These are phyloP conservation scores for Heterobasidion parviporum DNA, from an alignment of 1,284 basidiomycete species.

Conservation along the genomic window DNA sequence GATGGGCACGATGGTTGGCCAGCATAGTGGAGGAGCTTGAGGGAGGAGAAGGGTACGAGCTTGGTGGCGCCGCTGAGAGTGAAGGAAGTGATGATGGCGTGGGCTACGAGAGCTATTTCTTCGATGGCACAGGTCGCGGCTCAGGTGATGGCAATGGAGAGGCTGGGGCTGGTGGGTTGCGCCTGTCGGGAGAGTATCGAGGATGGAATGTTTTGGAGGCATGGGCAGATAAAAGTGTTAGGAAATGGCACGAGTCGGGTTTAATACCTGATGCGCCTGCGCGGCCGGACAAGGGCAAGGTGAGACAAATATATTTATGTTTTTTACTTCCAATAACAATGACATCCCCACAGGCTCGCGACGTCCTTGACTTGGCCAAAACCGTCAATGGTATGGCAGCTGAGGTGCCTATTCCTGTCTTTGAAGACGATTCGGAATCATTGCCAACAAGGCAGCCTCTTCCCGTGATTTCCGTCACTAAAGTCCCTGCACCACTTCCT, in stretches of 20 bases:
- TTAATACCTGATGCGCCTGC: constrained; percentile 41
- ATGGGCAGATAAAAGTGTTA: constrained; percentile 80
- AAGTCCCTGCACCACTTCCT: constrained; percentile 59
- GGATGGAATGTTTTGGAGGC: constrained; percentile 90
- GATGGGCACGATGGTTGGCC: constrained; percentile 96
- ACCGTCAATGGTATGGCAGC: constrained; percentile 17
- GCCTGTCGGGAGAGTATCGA: constrained; percentile 74
- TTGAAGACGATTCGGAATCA: constrained; percentile 12
- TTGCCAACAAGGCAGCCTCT: constrained; percentile 11
- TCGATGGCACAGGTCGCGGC: constrained; percentile 66
- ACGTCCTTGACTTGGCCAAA: constrained; percentile 15
- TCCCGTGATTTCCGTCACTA: constrained; percentile 57
- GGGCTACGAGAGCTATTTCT: constrained; percentile 84
- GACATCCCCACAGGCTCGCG: constrained; percentile 12
- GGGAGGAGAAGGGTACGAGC: constrained; percentile 78
- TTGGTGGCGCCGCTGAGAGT: constrained; percentile 44
- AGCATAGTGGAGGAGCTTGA: constrained; percentile 91
- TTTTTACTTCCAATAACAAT: background rate
- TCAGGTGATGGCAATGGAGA: constrained; percentile 72
- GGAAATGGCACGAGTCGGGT: constrained; percentile 78
- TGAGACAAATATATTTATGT: constrained; percentile 15
- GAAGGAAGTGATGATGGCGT: constrained; percentile 75
- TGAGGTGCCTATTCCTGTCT: constrained; percentile 29
- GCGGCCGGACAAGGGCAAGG: constrained; percentile 41
- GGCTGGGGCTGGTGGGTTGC: constrained; percentile 56